Evolutionary conservation across 495 filamentous ascomycete genomes (phyloP).

Genomic region (Neurospora sp.): DNA sequence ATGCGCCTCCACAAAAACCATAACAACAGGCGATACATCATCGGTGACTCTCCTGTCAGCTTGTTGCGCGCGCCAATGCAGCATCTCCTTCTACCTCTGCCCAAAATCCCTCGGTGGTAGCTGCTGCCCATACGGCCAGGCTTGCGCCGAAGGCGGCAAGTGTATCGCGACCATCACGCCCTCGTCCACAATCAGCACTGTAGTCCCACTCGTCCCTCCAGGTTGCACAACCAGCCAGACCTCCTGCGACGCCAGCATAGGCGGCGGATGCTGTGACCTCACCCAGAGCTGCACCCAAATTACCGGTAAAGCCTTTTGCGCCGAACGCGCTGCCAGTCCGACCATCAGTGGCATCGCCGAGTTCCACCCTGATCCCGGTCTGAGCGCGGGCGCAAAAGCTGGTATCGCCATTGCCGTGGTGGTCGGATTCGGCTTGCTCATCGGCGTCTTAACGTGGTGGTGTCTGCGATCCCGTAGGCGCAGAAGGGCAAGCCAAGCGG

Average conservation of each 20-base stretch:
- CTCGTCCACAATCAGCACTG: slow-evolving; percentile 5
- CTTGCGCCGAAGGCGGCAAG: slow-evolving; percentile 16
- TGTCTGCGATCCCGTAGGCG: slow-evolving; percentile 19
- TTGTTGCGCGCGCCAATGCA: slow-evolving; percentile 32
- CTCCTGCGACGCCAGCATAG: slow-evolving; percentile 52
- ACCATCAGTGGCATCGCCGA: slow-evolving; percentile 15
- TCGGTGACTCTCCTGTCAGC: slow-evolving; percentile 12
- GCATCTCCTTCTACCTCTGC: slow-evolving; percentile 32
- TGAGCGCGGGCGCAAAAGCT: slow-evolving; percentile 30
- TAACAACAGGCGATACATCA: slow-evolving; percentile 6
- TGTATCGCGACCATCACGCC: slow-evolving; percentile 21
- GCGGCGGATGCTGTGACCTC: slow-evolving; percentile 64
- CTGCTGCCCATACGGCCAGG: slow-evolving; percentile 32
- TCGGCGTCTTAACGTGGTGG: slow-evolving; percentile 27
- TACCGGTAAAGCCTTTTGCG: slow-evolving; percentile 38
- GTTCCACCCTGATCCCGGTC: slow-evolving; percentile 1
- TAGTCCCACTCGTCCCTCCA: slow-evolving; percentile 22
- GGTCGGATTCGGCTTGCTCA: slow-evolving; percentile 24
- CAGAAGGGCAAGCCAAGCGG: slow-evolving; percentile 9
- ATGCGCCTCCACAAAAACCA: slow-evolving; percentile 12
- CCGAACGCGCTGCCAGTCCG: slow-evolving; percentile 34
- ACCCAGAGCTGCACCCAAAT: slow-evolving; percentile 58
- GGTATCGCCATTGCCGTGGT: slow-evolving; percentile 37
- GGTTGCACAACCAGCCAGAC: slow-evolving; percentile 67
- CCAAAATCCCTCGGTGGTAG: slow-evolving; percentile 27